Base-by-base conservation (phyloP, 164 flowering plant species). In the Litsea cubeba region DNA sequence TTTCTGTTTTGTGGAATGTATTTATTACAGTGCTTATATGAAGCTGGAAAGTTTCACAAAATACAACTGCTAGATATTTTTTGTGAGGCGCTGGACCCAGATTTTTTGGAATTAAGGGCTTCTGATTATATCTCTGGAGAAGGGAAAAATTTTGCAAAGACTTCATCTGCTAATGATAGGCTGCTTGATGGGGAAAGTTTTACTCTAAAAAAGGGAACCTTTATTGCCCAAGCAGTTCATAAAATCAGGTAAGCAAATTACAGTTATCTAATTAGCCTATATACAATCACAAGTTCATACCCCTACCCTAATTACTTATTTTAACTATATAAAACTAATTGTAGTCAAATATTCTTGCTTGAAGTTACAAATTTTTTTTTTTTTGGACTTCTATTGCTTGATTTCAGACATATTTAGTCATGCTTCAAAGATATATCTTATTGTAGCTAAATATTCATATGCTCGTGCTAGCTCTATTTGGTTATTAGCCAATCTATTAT, bases 61-160 rank as follows among this genome's bases (percentile, higher is more conserved):
- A 75, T 89, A 69, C 86, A 74, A 72, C 80, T 93, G 35, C 79
- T 95, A 28, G 96, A 91, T 76, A 75, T 91, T 57, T 80, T 85
- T 28, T 90, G 92, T 83, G 98, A 95, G 82, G 88, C 88, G 32
- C 88, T 90, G 76, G 88, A 91, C 85, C 92, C 92, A 75, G 81
- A 80, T 62, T 17, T 74, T 20, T 76, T 26, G 76, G 79, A 74
- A 28, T 71, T 75, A 58, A 78, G 70, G 74, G 74, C 72, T 58
- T 80, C 84, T 69, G 74, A 81, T 40, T 63, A 68, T 76, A 62
- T 72, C 5, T 50, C 28, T 10, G 76, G 65, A 66, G 11, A 14
- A 35, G 80, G 69, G 12, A 68, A 77, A 24, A 79, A 70, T 54
- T 62, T 12, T 40, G 77, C 50, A 58, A 26, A 12, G 28, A 65